phyloP scores from a whole-genome alignment of 2,329 filamentous ascomycete genomes.

The Alternaria viburni region DNA sequence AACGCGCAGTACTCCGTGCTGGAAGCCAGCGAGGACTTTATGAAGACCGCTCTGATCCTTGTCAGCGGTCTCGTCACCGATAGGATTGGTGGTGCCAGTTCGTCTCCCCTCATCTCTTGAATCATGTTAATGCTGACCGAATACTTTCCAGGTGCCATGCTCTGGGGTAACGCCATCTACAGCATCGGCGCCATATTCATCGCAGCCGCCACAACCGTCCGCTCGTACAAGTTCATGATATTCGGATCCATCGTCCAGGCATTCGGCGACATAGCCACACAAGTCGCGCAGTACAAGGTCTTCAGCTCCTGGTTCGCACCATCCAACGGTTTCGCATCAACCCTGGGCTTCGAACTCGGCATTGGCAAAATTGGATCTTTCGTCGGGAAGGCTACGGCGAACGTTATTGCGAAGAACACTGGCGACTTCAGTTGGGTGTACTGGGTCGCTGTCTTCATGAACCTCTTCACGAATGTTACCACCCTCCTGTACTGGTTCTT shows the following conservation, averaged over 20 bases:
- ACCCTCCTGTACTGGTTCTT: conserved; percentile 64
- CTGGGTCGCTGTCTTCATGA: conserved; percentile 69
- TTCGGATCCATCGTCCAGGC: conserved; percentile 62
- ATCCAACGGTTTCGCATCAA: conserved; percentile 66
- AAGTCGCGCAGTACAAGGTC: conserved; percentile 69
- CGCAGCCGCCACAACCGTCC: conserved; percentile 62
- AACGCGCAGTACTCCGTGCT: conserved; percentile 66
- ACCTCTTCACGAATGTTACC: conserved; percentile 65
- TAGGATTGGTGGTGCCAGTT: conserved; percentile 61
- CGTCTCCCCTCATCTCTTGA: background rate
- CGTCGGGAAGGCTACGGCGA: conserved; percentile 65
- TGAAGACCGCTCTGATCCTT: conserved; percentile 64
- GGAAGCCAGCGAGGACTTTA: conserved; percentile 67
- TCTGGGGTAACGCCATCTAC: conserved; percentile 68
- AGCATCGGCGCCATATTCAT: conserved; percentile 65
- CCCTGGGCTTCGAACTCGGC: conserved; percentile 65
- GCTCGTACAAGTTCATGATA: conserved; percentile 67
- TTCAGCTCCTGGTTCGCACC: conserved; percentile 71
- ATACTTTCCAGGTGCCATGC: conserved; percentile 54
- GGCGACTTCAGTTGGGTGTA: conserved; percentile 68
- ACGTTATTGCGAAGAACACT: conserved; percentile 63
- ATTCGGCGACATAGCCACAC: conserved; percentile 68
- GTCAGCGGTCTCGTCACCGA: conserved; percentile 64
- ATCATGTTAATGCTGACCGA: background rate
- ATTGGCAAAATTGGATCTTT: conserved; percentile 68